Evolutionary conservation across 2,329 filamentous ascomycete genomes (phyloP), one percentile per base, ranked within the genome.

Genomic region (Calonectria pteridis): DNA sequence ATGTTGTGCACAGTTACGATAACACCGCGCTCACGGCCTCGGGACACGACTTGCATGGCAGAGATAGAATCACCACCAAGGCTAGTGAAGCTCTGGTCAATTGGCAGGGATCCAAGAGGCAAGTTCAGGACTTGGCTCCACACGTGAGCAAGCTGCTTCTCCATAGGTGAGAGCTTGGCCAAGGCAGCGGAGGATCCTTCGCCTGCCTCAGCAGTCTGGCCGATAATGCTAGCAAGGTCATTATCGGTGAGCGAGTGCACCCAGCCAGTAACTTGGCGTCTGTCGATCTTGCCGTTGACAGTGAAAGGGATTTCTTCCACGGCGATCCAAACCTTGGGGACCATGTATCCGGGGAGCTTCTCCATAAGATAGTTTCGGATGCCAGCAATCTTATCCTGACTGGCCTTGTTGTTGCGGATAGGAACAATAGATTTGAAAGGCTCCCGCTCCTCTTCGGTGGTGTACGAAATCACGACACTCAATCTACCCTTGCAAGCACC

Each of bases 1-100:
- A 76, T 73, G 26, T 53, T 62, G 2, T 68, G 49, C 2, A 71
- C 73, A 9, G 73, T 67, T 0, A 76, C n/a, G 16, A 58, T 40
- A 6, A 75, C 46, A 11, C 68, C 65, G 3, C 55, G 65, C 20
- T 62, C 35, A 1, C 73, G 70, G 9, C 68, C 73, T 6, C 62
- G 62, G 2, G 71, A 59, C 14, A 69, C 66, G 4, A 75, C 37
- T 62, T 76, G 71, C 73, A 74, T 90, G 2, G 88, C 87, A 0
- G 83, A 77, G 4, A 89, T 84, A 0, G 88, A 89, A 75, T 89
- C 87, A 28, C 88, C 88, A 11, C 88, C 88, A 0, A 88, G 82
- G 0, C 83, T 82, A 79, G 89, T 88, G 78, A 90, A 89, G 78
- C 86, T 87, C 71, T 88, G 85, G 3, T 87, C 84, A 2, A 83